A percentile compares a stretch with the other conserved stretches of the same genome.
phyloP scores from a whole-genome alignment of 2,329 filamentous ascomycete species.

The Aspergillus calidoustus region DNA sequence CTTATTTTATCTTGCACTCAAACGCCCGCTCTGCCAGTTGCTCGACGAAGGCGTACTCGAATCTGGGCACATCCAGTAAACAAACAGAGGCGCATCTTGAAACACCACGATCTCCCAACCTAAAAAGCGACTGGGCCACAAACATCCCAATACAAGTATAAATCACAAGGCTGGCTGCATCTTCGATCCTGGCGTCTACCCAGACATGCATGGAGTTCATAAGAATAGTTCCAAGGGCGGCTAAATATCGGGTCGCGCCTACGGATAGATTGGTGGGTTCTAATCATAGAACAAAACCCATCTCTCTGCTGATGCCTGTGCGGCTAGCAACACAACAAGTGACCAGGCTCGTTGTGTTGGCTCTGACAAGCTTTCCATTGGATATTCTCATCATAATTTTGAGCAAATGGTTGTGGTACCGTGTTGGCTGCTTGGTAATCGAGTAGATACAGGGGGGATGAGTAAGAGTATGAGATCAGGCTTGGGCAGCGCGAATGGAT shows the following conservation, averaged over 20 bases:
- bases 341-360: background rate
- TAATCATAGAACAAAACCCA: slow-evolving; percentile 1
- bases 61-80: background rate
- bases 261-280: background rate
- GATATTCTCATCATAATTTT: background rate
- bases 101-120: slow-evolving; percentile 1
- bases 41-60: background rate
- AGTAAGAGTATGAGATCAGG: background rate
- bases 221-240: background rate
- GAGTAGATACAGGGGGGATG: background rate
- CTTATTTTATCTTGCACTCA: background rate
- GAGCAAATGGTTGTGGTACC: background rate
- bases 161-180: slow-evolving; percentile 1
- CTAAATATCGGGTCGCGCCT: slow-evolving; percentile 9
- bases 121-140: slow-evolving; percentile 1
- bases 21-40: background rate
- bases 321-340: background rate
- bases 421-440: background rate
- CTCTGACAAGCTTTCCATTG: background rate
- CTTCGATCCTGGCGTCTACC: slow-evolving; percentile 5
- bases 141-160: background rate
- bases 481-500: background rate
- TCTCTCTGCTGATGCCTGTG: background rate
- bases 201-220: background rate
- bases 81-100: slow-evolving; percentile 8